Percentiles rank a stretch among this genome's conserved stretches.
Evolutionary conservation across 441 rosid genomes (phyloP).

Genomic region (Adansonia gregorii): DNA sequence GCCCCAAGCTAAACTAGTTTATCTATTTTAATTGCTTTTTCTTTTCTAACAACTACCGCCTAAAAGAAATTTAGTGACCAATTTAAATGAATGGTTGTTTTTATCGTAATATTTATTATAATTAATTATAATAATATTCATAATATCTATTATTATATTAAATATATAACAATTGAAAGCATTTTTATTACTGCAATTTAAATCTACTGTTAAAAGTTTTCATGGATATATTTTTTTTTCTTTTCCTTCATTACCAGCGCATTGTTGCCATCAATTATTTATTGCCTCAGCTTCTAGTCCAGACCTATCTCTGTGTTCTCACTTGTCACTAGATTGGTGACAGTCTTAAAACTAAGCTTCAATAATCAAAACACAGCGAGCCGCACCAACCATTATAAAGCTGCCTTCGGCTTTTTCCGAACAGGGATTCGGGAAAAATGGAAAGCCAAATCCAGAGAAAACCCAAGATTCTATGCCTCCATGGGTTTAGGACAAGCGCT

Average conservation of each 20-base stretch:
- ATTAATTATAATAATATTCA: too few species aligned
- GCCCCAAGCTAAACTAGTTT: too few species aligned
- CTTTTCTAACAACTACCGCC: too few species aligned
- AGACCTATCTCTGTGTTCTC: not conserved
- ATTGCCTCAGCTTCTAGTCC: not conserved
- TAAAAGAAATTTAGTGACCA: too few species aligned
- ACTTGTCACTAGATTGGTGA: not conserved
- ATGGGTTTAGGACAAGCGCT: slow-evolving; percentile 49
- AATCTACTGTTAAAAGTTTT: too few species aligned
- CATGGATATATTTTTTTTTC: too few species aligned
- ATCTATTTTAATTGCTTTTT: too few species aligned
- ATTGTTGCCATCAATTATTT: not conserved
- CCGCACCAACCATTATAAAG: not conserved
- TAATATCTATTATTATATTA: too few species aligned
- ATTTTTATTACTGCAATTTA: too few species aligned
- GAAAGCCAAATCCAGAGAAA: slow-evolving; percentile 30
- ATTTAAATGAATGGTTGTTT: too few species aligned
- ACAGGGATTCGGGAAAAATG: not conserved
- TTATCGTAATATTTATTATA: too few species aligned
- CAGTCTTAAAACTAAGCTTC: not conserved
- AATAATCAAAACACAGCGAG: not conserved
- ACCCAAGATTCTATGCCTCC: slow-evolving; percentile 49
- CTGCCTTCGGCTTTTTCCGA: not conserved
- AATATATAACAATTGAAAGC: too few species aligned
- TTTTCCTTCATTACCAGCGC: not conserved